phyloP scores from a whole-genome alignment of 2,329 filamentous ascomycete genomes.

The Cyphellophora europaea region DNA sequence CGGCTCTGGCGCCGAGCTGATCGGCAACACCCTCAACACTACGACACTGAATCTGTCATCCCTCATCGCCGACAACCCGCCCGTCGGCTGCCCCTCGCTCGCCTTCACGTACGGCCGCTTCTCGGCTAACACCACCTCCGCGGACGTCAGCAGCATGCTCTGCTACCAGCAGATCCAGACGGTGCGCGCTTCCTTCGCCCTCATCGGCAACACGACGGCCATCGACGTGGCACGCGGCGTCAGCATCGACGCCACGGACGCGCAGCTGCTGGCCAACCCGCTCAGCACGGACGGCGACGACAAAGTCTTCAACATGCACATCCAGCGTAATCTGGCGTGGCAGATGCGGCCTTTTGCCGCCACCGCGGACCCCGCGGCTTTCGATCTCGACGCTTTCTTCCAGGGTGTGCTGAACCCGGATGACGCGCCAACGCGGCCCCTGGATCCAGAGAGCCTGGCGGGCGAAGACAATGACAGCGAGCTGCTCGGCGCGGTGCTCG shows the following conservation, averaged over 20 bases:
- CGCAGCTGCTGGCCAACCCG: slow-evolving; percentile 11
- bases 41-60: slow-evolving; percentile 2
- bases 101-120: slow-evolving; percentile 18
- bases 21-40: slow-evolving; percentile 7
- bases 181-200: slow-evolving; percentile 13
- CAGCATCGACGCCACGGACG: slow-evolving; percentile 5
- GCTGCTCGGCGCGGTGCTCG: slow-evolving; percentile 11
- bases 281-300: background rate
- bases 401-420: slow-evolving; percentile 15
- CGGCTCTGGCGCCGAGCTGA: slow-evolving; percentile 15
- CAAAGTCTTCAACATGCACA: slow-evolving; percentile 17
- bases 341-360: slow-evolving; percentile 13
- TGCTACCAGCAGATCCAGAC: slow-evolving; percentile 17
- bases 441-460: slow-evolving; percentile 8
- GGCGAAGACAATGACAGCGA: slow-evolving; percentile 10
- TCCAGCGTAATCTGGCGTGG: slow-evolving; percentile 17
- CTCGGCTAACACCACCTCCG: slow-evolving; percentile 8
- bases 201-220: slow-evolving; percentile 12
- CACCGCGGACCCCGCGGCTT: slow-evolving; percentile 5
- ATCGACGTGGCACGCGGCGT: slow-evolving; percentile 11
- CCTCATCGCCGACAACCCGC: slow-evolving; percentile 16
- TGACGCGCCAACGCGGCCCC: background rate
- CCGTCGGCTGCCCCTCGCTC: slow-evolving; percentile 17
- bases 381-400: slow-evolving; percentile 15
- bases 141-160: slow-evolving; percentile 15